Evolutionary conservation across 208 protist species (phyloP), one percentile per base, ranked within the genome.

Genomic region (Trypanosoma scelopori): DNA sequence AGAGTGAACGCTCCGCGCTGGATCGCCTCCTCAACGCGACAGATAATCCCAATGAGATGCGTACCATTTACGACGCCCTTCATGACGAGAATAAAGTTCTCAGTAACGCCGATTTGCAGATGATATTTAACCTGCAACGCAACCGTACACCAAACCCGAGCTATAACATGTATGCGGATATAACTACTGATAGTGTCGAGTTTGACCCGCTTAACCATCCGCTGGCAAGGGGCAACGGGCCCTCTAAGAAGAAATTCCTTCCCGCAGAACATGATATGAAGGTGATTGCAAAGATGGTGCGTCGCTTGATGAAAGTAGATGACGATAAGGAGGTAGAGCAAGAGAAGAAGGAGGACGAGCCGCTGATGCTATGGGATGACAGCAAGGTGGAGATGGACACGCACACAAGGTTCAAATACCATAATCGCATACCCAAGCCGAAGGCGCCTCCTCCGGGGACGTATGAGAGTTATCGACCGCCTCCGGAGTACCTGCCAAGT

Each of bases 401-500:
- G 12, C 82, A 91, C 72, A 92, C 82, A 15, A 81, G 87, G 65
- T 94, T 94, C 71, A 92, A 89, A 70, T 95, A 95, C 71, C 80
- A 79, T 71, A 89, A 95, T 74, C 84, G 86, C 58, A 64, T 96
- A 12, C 76, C 78, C 16, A 96, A 96, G 72, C 80, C 87, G 22
- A 85, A 84, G 58, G 53, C 80, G 12, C 76, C 89, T 28, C 89
- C 97, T 27, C 94, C 94, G n/a, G 91, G 89, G 48, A 98, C 98
- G 63, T 96, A 94, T 53, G 93, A 98, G 66, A 97, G 96, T 47
- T 99, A 99, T 87, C 99, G 99, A 56, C 99, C 99, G 35, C 98
- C 99, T 3, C 71, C 89, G 18, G 98, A 99, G 81, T 99, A 99
- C 72, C 82, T 99, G 42, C 85, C 91, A 22, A 97, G 91, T 39